phyloP scores from a whole-genome alignment of 768 basidiomycete genomes.

The Suillus sp. region DNA sequence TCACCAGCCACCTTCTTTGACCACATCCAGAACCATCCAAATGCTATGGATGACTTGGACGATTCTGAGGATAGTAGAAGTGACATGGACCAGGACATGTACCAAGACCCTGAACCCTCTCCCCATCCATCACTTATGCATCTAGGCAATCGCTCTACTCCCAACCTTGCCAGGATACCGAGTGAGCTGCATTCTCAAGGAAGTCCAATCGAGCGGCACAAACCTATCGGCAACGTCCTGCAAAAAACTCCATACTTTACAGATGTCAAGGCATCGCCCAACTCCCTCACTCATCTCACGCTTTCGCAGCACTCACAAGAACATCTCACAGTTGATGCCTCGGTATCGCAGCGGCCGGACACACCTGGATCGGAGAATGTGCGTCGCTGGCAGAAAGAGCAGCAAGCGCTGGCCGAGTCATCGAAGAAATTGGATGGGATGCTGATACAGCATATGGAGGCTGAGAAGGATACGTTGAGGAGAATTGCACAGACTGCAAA shows the following conservation, averaged over 20 bases:
- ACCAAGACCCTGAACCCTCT: constrained; percentile 18
- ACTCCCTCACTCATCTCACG: constrained; percentile 34
- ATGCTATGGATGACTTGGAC: constrained; percentile 74
- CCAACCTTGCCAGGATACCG: constrained; percentile 51
- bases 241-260: constrained; percentile 47
- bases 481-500: constrained; percentile 61
- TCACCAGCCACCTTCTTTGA: constrained; percentile 78
- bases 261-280: constrained; percentile 40
- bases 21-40: constrained; percentile 65
- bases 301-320: constrained; percentile 46
- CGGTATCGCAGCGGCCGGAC: constrained; percentile 20
- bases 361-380: constrained; percentile 26
- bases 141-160: constrained; percentile 70
- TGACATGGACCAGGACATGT: constrained; percentile 42
- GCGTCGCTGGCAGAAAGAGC: constrained; percentile 32
- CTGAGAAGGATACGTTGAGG: constrained; percentile 78
- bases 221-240: constrained; percentile 57
- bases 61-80: constrained; percentile 49
- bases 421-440: constrained; percentile 74
- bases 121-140: constrained; percentile 55
- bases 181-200: constrained; percentile 40
- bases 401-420: constrained; percentile 52
- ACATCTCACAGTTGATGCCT: constrained; percentile 28
- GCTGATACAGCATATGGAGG: constrained; percentile 80
- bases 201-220: constrained; percentile 40